phyloP scores from a whole-genome alignment of 495 filamentous ascomycete species.

The Penicillium ochrochloron region DNA sequence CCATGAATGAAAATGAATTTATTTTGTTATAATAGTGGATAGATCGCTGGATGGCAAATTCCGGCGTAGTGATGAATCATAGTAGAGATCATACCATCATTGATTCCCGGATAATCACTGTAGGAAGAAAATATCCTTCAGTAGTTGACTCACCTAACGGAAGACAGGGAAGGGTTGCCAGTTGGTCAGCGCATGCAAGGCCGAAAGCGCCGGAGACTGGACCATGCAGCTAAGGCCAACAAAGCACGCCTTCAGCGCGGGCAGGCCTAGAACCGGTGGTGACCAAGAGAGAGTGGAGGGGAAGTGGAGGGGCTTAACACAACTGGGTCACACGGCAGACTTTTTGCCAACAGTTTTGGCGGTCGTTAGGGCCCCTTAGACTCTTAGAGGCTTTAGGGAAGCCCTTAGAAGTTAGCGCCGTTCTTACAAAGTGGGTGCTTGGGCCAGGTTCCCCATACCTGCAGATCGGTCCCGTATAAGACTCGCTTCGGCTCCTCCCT shows the following conservation, averaged over 20 bases:
- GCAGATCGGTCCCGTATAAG: slow-evolving; percentile 28
- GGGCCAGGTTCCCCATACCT: slow-evolving; percentile 29
- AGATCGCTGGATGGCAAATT: slow-evolving; percentile 2
- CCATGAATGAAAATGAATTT: background rate
- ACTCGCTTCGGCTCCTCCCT: slow-evolving; percentile 12
- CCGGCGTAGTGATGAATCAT: background rate
- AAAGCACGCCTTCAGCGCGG: slow-evolving; percentile 9
- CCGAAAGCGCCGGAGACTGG: background rate
- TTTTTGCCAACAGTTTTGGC: slow-evolving; percentile 12
- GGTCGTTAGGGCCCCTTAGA: background rate
- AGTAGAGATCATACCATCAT: background rate
- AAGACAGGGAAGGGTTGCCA: background rate
- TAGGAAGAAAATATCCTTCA: background rate
- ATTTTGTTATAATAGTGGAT: background rate
- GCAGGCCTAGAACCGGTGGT: slow-evolving; percentile 29
- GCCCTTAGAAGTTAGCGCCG: slow-evolving; percentile 8
- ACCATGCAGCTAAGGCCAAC: slow-evolving; percentile 1
- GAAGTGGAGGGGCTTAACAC: no score
- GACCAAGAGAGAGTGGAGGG: background rate
- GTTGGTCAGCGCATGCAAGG: background rate
- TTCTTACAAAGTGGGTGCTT: slow-evolving; percentile 14
- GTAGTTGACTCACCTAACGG: background rate
- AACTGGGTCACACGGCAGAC: slow-evolving; percentile 24
- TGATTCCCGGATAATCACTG: background rate
- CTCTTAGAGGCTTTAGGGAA: background rate